Evolutionary conservation across 345 rosid genomes (phyloP).

Genomic region (Eucalyptus sp.): DNA sequence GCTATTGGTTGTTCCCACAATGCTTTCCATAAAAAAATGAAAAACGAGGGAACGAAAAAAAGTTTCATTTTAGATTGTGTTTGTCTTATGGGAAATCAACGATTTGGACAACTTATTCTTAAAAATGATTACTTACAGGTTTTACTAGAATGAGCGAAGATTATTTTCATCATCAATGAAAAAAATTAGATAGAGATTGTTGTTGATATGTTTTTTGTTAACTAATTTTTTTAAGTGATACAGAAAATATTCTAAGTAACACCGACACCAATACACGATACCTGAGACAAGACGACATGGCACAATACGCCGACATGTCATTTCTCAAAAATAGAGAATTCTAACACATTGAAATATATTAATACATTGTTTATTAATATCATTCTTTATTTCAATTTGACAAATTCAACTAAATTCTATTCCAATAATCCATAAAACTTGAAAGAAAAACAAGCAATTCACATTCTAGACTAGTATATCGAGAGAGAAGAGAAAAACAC

Average conservation of each 20-base stretch:
- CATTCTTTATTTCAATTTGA: too few relatives aligned
- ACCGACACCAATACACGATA: accelerated
- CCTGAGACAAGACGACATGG: too few relatives aligned
- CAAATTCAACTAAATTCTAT: too few relatives aligned
- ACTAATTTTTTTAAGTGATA: neutral
- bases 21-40: neutral
- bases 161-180: neutral
- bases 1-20: neutral
- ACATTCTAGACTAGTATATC: too few relatives aligned
- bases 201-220: neutral
- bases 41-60: neutral
- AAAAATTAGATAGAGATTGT: neutral
- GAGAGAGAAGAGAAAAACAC: too few relatives aligned
- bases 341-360: too few relatives aligned
- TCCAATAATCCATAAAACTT: too few relatives aligned
- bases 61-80: neutral
- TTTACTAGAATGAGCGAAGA: neutral
- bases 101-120: neutral
- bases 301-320: too few relatives aligned
- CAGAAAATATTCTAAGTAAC: too few relatives aligned
- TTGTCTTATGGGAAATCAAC: neutral
- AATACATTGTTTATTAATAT: too few relatives aligned
- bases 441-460: too few relatives aligned
- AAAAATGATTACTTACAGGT: neutral
- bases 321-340: too few relatives aligned